These are phyloP conservation scores for Cnidoscolus chayamansa DNA, from an alignment of 441 rosid species.

Conservation along the genomic window DNA sequence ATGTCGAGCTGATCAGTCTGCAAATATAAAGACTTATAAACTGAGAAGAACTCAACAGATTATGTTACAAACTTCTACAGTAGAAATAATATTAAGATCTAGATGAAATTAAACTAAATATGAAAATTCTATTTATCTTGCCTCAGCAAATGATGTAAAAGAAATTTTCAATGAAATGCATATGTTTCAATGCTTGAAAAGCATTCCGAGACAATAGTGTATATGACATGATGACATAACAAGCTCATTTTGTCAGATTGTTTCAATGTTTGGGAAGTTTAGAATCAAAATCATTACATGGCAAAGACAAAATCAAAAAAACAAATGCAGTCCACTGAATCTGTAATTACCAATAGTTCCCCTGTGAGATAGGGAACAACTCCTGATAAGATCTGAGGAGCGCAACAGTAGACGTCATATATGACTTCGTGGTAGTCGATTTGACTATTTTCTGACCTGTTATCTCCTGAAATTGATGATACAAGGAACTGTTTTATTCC, in stretches of 20 bases:
- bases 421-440: slow-evolving; percentile 92
- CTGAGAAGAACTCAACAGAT: slow-evolving; percentile 25
- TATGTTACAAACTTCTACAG: slow-evolving; percentile 7
- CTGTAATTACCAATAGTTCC: slow-evolving; percentile 81
- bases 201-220: not conserved
- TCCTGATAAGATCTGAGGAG: slow-evolving; percentile 85
- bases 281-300: slow-evolving; percentile 6
- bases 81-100: slow-evolving; percentile 7
- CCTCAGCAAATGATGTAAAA: not conserved
- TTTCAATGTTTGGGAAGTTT: not conserved
- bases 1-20: slow-evolving; percentile 93
- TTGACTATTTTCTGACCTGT: slow-evolving; percentile 47
- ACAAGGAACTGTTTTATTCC: slow-evolving; percentile 86
- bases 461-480: slow-evolving; percentile 89
- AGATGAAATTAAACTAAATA: not conserved
- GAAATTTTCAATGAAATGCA: not conserved
- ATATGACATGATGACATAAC: not conserved
- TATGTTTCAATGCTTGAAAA: not conserved
- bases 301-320: not conserved
- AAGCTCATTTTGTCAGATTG: slow-evolving; percentile 2
- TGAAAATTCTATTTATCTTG: not conserved
- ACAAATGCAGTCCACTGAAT: slow-evolving; percentile 21
- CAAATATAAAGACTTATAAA: slow-evolving; percentile 26
- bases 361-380: slow-evolving; percentile 95
- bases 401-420: slow-evolving; percentile 78